Evolutionary conservation across 305 asterid genomes (phyloP).

Genomic region (Fraxinus latifolia): DNA sequence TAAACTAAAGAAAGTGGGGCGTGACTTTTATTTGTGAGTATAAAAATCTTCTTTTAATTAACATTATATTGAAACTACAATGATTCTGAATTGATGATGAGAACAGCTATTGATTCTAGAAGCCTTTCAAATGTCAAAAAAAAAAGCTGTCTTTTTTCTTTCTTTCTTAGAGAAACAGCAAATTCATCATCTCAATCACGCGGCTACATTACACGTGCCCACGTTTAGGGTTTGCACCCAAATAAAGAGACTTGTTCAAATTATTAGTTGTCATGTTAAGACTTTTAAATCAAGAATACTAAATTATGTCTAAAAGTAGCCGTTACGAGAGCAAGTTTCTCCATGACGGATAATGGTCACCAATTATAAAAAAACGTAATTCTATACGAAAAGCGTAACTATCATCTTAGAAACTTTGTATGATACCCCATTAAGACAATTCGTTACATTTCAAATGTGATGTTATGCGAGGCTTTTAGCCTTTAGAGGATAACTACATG

Average conservation of each 20-base stretch:
- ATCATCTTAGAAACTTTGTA: too few relatives aligned
- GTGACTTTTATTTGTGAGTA: not conserved
- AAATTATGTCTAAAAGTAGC: not conserved
- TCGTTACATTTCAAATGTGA: too few relatives aligned
- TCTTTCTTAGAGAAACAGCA: constrained; percentile 12
- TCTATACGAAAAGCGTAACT: too few relatives aligned
- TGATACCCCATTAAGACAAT: too few relatives aligned
- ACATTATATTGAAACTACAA: not conserved
- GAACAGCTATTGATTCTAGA: constrained; percentile 11
- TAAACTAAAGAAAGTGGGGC: not conserved
- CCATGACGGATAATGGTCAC: not conserved
- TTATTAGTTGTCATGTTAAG: not conserved
- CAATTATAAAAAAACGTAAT: too few relatives aligned
- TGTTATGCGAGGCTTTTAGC: too few relatives aligned
- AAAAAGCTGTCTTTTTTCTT: not conserved
- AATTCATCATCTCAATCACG: not conserved
- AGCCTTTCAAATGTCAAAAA: not conserved
- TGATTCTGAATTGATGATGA: not conserved
- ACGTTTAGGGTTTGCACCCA: not conserved
- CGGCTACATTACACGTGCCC: not conserved
- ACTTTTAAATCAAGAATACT: not conserved
- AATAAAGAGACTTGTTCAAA: not conserved
- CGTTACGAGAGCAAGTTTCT: not conserved
- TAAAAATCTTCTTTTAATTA: not conserved
- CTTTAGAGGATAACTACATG: too few relatives aligned